Evolutionary conservation across 2,329 filamentous ascomycete species (phyloP).

Genomic region (Neophaeococcomyces mojaviensis): DNA sequence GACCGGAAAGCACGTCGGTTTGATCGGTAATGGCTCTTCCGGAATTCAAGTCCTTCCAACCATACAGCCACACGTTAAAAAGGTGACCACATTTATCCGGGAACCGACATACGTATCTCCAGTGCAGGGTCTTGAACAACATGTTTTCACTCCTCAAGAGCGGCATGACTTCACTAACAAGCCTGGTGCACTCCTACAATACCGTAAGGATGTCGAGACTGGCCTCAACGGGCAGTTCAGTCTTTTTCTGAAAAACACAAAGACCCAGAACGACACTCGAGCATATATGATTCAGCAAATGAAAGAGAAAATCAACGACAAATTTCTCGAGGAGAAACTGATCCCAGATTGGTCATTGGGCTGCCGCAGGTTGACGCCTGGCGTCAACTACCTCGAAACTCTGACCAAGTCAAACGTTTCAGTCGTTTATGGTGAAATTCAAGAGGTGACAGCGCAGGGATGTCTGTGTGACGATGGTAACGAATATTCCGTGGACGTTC

Average conservation of each 20-base stretch:
- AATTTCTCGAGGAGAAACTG: constrained; percentile 15
- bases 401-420: constrained; percentile 21
- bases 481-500: constrained; percentile 28
- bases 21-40: constrained; percentile 31
- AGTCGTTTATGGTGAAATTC: constrained; percentile 19
- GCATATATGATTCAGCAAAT: constrained; percentile 18
- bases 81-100: constrained; percentile 28
- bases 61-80: constrained; percentile 20
- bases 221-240: constrained; percentile 21
- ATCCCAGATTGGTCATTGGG: constrained; percentile 20
- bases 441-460: constrained; percentile 8
- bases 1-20: constrained; percentile 26
- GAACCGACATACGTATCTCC: constrained; percentile 16
- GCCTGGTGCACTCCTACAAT: constrained; percentile 14
- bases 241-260: constrained; percentile 11
- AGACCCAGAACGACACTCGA: constrained; percentile 13
- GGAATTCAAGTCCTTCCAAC: constrained; percentile 36
- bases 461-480: too few relatives aligned
- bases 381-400: constrained; percentile 19
- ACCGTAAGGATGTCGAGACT: constrained; percentile 14
- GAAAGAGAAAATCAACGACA: constrained; percentile 18
- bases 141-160: constrained; percentile 19
- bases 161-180: constrained; percentile 16
- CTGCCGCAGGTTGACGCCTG: constrained; percentile 20
- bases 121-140: constrained; percentile 15